Base-by-base conservation (phyloP, 306 rosid species). In the Lithocarpus polystachyus region DNA sequence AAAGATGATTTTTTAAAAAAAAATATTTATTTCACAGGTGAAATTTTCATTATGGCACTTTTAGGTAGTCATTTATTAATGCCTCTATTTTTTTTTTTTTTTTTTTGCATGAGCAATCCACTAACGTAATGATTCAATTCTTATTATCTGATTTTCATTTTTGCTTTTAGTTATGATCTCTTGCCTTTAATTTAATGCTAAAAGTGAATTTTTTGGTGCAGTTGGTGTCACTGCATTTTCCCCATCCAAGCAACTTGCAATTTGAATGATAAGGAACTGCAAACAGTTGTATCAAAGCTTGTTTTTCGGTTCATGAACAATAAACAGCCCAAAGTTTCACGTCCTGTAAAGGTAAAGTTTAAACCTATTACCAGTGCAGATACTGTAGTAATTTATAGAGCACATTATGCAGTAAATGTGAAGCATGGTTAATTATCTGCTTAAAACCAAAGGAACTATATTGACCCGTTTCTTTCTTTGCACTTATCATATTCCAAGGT, bases 161-260 rank as follows among this genome's bases (percentile, higher is more conserved):
- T 31, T 15, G 1, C 12, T 35, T 12, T 60, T 60, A 23, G 33
- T 60, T 13, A 8, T 61, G 37, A 8, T 20, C 40, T 11, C 52
- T 45, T 45, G 14, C 20, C 59, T 45, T 80, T 29, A 65, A 9
- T 71, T 48, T 80, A 9, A 45, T 0, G 68, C 77, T 82, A 52
- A 87, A n/a, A 54, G 55, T 72, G 71, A 17, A 51, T 78, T 72
- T 72, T 52, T 77, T 81, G 74, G 74, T 86, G 89, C 90, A 92
- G 97, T 74, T 94, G 98, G 98, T 94, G 98, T 77, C 93, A 91
- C 82, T 94, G 97, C 68, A 82, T 92, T 40, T 91, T 94, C 55
- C 99, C 99, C 28, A 89, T 94, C 74, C 93, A 94, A 77, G 93
- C 95, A 64, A 94, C 97, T 19, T 94, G 99, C 82, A 54, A 64